These are phyloP conservation scores for Trametes gibbosa DNA, from an alignment of 768 basidiomycete genomes.

Conservation along the genomic window DNA sequence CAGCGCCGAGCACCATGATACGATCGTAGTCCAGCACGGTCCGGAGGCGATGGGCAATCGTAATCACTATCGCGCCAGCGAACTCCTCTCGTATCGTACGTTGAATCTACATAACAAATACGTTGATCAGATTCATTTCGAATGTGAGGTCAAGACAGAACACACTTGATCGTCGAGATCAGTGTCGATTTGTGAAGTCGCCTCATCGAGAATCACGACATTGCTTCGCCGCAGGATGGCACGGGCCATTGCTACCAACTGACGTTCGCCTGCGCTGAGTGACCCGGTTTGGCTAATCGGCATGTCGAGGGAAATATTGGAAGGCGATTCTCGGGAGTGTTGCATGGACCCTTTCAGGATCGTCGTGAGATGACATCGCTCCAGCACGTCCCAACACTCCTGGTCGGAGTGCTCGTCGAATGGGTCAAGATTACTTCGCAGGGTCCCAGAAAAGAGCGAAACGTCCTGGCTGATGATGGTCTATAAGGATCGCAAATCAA, in stretches of 20 bases:
- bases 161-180: constrained; percentile 63
- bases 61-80: constrained; percentile 67
- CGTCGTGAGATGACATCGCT: constrained; percentile 57
- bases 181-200: constrained; percentile 74
- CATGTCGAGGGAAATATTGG: constrained; percentile 47
- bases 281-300: constrained; percentile 60
- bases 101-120: constrained; percentile 50
- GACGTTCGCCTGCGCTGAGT: constrained; percentile 75
- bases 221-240: constrained; percentile 63
- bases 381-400: constrained; percentile 65
- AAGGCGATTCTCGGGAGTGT: neutral
- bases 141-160: neutral
- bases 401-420: constrained; percentile 53
- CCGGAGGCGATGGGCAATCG: constrained; percentile 78
- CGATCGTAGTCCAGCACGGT: constrained; percentile 77
- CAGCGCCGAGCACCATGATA: constrained; percentile 70
- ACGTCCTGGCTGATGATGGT: constrained; percentile 78
- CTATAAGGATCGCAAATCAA: constrained; percentile 30
- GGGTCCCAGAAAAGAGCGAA: constrained; percentile 68
- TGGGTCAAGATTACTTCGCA: constrained; percentile 73
- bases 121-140: neutral
- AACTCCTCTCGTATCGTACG: constrained; percentile 73
- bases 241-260: constrained; percentile 68
- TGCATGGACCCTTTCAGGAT: constrained; percentile 33
- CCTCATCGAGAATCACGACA: constrained; percentile 74